Evolutionary conservation across 1,284 basidiomycete species (phyloP), one percentile per base, ranked within the genome.

Genomic region (Rhodofomes roseus): DNA sequence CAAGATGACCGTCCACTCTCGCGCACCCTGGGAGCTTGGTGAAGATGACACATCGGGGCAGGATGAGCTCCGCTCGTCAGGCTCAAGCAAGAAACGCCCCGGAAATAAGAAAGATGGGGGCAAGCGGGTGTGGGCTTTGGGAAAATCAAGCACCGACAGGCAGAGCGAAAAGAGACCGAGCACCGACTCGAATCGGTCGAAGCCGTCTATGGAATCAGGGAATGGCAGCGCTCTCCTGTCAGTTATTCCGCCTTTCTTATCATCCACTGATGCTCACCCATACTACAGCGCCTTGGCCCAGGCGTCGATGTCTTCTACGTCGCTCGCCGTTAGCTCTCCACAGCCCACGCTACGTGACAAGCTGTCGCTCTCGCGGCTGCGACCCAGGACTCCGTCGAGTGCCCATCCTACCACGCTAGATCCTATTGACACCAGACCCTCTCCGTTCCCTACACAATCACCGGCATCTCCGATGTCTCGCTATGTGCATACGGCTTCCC

Each of bases 1-100:
- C 29, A 90, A 85, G 71, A 89, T 92, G 81, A 83, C 86, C 52
- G 84, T 91, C 68, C 89, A 91, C 72, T 87, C 88, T 60, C 85
- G 81, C 29, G 87, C 90, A 25, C 90, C 90, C 46, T 92, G 90
- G 90, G 90, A 92, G 73, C 75, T 81, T 53, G 86, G 84, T 54
- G 80, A 77, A 23, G 77, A 73, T n/a, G 52, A 73, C 18, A 62
- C 79, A 6, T 70, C 76, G 27, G 81, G 81, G 65, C 81, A 78
- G 34, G 80, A 81, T 44, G 80, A 82, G 48, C 67, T 73, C 0
- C 77, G 77, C 46, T 70, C 72, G 56, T 70, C 67, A 59, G 66
- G 64, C 54, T 70, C 69, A 34, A 20, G 50, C 50, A 52, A 52
- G 58, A 67, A 64, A 68, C 65, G 68, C 63, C 58, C 67, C 57